Conservation (phyloP, 805 yeast genomes). For the Candida palmyrensis region DNA sequence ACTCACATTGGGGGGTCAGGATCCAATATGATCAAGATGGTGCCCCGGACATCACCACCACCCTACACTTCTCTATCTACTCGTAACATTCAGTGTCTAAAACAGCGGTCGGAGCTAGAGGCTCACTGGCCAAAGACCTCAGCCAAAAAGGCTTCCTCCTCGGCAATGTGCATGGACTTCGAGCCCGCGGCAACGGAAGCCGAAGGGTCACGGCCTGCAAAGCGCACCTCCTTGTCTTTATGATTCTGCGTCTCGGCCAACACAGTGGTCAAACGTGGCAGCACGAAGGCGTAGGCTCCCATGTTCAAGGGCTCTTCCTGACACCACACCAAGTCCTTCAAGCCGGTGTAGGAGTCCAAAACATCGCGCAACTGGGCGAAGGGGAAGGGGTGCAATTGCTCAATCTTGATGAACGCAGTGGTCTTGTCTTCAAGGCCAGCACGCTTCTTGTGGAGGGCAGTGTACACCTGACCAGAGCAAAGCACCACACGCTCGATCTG, state of each 20-base stretch:
- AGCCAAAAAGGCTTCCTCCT: slow-evolving; percentile 81
- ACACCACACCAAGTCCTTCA: slow-evolving; percentile 90
- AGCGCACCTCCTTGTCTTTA: slow-evolving; percentile 58
- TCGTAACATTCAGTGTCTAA: too few relatives aligned
- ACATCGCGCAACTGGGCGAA: slow-evolving; percentile 87
- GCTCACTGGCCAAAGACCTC: slow-evolving; percentile 54
- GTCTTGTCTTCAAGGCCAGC: slow-evolving; percentile 66
- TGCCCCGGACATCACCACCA: too few relatives aligned
- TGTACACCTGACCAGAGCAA: slow-evolving; percentile 90
- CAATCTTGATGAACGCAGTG: slow-evolving; percentile 85
- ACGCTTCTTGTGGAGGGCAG: slow-evolving; percentile 88
- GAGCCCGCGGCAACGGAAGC: slow-evolving; percentile 98
- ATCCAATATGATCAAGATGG: too few relatives aligned
- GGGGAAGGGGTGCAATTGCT: slow-evolving; percentile 99
- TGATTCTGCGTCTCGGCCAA: slow-evolving; percentile 71
- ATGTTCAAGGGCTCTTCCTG: slow-evolving; percentile 99
- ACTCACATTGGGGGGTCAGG: too few relatives aligned
- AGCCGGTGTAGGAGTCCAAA: slow-evolving; percentile 70
- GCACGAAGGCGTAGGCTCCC: slow-evolving; percentile 79
- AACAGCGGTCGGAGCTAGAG: too few relatives aligned
- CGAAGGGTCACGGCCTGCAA: slow-evolving; percentile 96
- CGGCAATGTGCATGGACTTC: slow-evolving; percentile 79
- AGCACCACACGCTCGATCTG: slow-evolving; percentile 85
- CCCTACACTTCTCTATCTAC: too few relatives aligned
- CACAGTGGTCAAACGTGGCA: slow-evolving; percentile 79